Percentiles rank a stretch among this genome's conserved stretches.
Conservation (phyloP, 345 rosid genomes). For the Leavenworthia alabamica region DNA sequence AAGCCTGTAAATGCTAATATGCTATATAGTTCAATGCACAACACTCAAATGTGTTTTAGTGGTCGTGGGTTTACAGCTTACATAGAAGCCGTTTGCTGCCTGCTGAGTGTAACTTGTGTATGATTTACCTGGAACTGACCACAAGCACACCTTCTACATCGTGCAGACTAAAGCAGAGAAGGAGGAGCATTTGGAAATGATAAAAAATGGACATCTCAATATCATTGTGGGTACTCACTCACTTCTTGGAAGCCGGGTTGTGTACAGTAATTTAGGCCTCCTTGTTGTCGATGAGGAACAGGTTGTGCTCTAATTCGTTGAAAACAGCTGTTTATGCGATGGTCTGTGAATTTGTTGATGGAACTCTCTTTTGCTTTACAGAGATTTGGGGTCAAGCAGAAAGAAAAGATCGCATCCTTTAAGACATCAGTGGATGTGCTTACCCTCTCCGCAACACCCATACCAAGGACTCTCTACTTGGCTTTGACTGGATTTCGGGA, state of each 20-base stretch:
- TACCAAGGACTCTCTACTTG: conserved; percentile 96
- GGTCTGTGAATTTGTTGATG: conserved; percentile 24
- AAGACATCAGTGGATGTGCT: conserved; percentile 94
- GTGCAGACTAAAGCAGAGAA: conserved; percentile 79
- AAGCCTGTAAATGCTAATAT: background rate
- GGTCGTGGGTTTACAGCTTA: background rate
- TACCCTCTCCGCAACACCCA: conserved; percentile 94
- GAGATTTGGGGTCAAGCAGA: conserved; percentile 98
- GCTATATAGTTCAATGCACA: background rate
- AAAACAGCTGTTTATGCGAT: conserved; percentile 6
- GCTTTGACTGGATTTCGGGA: no score
- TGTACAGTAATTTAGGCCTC: conserved; percentile 85
- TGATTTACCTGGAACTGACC: conserved; percentile 18
- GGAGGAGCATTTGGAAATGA: conserved; percentile 65
- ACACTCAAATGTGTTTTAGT: background rate
- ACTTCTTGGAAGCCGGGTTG: conserved; percentile 91
- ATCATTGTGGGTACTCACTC: conserved; percentile 94
- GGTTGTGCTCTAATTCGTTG: conserved; percentile 41
- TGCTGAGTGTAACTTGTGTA: background rate
- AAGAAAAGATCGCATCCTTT: conserved; percentile 92
- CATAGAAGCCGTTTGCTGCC: background rate
- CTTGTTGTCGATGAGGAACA: conserved; percentile 98
- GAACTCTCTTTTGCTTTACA: conserved; percentile 33
- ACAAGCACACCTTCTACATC: conserved; percentile 17
- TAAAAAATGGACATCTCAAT: conserved; percentile 62